Evolutionary conservation across 306 rosid species (phyloP), one percentile per base, ranked within the genome.

Genomic region (Neltuma alba): DNA sequence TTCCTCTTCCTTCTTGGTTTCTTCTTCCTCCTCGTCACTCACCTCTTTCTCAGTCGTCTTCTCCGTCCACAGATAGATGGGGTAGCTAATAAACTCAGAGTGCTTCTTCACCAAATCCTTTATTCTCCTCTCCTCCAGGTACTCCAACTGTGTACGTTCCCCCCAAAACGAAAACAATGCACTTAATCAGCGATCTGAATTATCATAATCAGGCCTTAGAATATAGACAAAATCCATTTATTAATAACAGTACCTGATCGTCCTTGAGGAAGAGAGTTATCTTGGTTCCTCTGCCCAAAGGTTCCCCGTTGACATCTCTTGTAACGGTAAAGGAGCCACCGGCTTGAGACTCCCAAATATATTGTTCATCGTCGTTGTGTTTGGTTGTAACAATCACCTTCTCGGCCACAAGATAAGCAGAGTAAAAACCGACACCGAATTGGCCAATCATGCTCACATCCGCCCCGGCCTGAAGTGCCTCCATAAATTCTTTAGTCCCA

Each of bases 361-460:
- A 89, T 5, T 89, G 91, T 40, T 89, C 93, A 16, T 87, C 93
- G 2, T 87, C 93, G 40, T 85, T 83, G 79, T 89, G 93, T 76
- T 89, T 89, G 3, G 93, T 83, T 7, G 85, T 89, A 5, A 89
- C 89, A 48, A 89, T 78, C 4, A 89, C 93, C 80, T 78, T 87
- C 58, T 89, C 93, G 0, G 93, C 84, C 13, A 89, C 93, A 58
- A 89, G 93, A 64, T 89, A 89, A 0, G 91, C 88, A 1, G 91
- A 89, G 78, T 89, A 89, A 57, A 89, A 89, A 0, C 93, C 93
- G n/a, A 89, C 91, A 37, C 93, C 91, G 7, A 89, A 89, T 81
- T 89, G 93, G 2, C 93, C 93, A 28, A 89, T 89, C 93, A 89
- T 89, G 85, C 89, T 87, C 9, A 89, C 91, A 42, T 89, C 93